Evolutionary conservation across 2,329 filamentous ascomycete genomes (phyloP).

Genomic region (Aquanectria penicillioides): DNA sequence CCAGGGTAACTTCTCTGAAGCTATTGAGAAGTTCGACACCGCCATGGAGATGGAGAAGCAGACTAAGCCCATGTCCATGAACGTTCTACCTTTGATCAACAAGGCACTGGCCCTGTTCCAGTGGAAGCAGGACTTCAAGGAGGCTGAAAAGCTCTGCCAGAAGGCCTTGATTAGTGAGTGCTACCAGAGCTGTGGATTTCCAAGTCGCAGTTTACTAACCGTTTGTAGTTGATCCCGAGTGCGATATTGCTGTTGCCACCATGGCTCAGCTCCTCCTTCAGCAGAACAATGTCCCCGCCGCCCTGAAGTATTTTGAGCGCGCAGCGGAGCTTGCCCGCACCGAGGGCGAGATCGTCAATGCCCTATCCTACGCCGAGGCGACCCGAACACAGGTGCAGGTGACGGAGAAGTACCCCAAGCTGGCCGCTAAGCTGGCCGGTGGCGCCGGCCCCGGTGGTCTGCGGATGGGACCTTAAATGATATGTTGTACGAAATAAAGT

Average conservation of each 20-base stretch:
- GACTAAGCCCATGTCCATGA: conserved; percentile 93
- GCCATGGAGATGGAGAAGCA: conserved; percentile 99
- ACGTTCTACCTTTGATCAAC: conserved; percentile 97
- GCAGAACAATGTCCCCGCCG: conserved; percentile 96
- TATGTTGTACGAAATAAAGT: conserved; percentile 33
- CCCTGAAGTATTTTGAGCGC: conserved; percentile 95
- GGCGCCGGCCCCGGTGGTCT: conserved; percentile 48
- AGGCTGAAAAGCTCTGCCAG: conserved; percentile 95
- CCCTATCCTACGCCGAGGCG: conserved; percentile 95
- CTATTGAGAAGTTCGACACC: conserved; percentile 97
- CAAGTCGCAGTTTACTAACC: conserved; percentile 46
- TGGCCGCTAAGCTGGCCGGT: conserved; percentile 73
- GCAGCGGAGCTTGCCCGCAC: conserved; percentile 94
- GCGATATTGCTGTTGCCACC: conserved; percentile 97
- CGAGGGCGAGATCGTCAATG: conserved; percentile 95
- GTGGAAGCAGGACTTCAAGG: conserved; percentile 95
- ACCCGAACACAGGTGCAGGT: conserved; percentile 96
- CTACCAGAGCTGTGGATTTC: conserved; percentile 10
- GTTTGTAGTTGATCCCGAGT: conserved; percentile 88
- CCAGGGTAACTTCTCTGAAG: conserved; percentile 94
- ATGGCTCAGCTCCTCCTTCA: conserved; percentile 98
- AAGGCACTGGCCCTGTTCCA: conserved; percentile 97
- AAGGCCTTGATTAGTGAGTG: conserved; percentile 94
- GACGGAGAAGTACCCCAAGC: conserved; percentile 85
- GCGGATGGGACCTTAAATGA: conserved; percentile 48